Evolutionary conservation across 495 filamentous ascomycete genomes (phyloP).

Genomic region (Parathielavia appendiculata): DNA sequence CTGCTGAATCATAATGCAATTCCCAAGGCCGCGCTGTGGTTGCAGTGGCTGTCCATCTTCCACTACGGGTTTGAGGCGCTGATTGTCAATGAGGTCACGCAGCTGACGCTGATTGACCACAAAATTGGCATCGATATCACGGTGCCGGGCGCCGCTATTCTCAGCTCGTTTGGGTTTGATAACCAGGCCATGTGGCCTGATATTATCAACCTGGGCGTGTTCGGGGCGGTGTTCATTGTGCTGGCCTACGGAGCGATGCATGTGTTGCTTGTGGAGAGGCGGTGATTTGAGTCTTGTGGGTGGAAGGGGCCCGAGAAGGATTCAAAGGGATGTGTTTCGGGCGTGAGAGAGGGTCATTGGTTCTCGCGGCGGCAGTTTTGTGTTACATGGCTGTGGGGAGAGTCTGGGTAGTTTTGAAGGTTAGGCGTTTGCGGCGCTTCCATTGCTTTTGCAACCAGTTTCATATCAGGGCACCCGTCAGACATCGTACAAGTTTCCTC

Average conservation of each 20-base stretch:
- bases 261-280: conserved; percentile 83
- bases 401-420: too few relatives aligned
- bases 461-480: not conserved
- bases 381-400: not conserved
- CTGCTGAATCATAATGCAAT: conserved; percentile 93
- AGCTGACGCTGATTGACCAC: conserved; percentile 81
- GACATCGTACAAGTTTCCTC: not conserved
- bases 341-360: not conserved
- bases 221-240: conserved; percentile 77
- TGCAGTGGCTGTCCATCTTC: conserved; percentile 97
- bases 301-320: not conserved
- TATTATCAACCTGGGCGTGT: conserved; percentile 72
- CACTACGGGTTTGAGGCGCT: conserved; percentile 96
- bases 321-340: not conserved
- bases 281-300: conserved; percentile 41
- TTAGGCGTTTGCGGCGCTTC: not conserved
- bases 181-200: conserved; percentile 80
- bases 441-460: not conserved
- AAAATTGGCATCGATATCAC: conserved; percentile 95
- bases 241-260: conserved; percentile 93
- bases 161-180: conserved; percentile 90
- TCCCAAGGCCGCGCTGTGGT: conserved; percentile 73
- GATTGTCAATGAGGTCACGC: conserved; percentile 96
- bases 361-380: conserved; percentile 8
- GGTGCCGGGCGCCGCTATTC: conserved; percentile 88